phyloP scores from a whole-genome alignment of 345 rosid species.

The Murraya paniculata region DNA sequence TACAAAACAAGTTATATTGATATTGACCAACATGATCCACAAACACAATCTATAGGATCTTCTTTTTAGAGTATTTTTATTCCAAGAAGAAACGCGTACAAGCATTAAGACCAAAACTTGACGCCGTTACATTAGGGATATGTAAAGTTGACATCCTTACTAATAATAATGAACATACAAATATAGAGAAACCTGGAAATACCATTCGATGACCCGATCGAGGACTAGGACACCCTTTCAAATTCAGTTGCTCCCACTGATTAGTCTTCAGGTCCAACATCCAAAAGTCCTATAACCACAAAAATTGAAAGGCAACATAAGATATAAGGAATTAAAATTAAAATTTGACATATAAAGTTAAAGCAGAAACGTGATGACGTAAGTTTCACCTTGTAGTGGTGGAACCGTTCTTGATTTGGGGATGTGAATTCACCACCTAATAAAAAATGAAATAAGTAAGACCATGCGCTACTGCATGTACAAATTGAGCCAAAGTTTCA shows the following conservation, averaged over 20 bases:
- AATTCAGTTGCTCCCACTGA: constrained; percentile 91
- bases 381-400: constrained; percentile 79
- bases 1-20: neutral
- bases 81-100: neutral
- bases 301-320: constrained; percentile 6
- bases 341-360: neutral
- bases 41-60: neutral
- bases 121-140: neutral
- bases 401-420: constrained; percentile 95
- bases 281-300: constrained; percentile 74
- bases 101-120: neutral
- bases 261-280: constrained; percentile 87
- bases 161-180: neutral
- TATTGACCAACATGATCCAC: neutral
- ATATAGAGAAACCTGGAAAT: constrained; percentile 19
- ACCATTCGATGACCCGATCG: constrained; percentile 99
- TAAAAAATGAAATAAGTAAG: constrained; percentile 6
- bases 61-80: neutral
- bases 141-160: neutral
- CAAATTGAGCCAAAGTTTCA: constrained; percentile 3
- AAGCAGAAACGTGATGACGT: neutral
- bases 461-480: neutral
- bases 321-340: neutral
- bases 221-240: constrained; percentile 88
- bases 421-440: constrained; percentile 98